phyloP scores from a whole-genome alignment of 345 rosid genomes.

The Carallia brachiata region DNA sequence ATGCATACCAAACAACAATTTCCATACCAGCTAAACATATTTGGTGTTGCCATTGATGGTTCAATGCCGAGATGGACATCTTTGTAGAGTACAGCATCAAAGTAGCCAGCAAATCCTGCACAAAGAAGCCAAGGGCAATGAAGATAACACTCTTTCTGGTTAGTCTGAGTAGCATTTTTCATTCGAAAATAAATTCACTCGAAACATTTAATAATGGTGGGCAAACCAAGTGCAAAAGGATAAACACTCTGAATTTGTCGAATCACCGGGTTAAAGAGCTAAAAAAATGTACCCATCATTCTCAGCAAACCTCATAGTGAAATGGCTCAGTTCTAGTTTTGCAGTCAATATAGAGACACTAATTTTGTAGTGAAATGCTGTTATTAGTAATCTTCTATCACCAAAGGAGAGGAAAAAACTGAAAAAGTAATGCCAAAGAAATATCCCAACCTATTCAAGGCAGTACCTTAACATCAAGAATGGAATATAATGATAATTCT shows the following conservation, averaged over 20 bases:
- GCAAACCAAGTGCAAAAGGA: too few relatives aligned
- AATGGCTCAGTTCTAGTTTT: too few relatives aligned
- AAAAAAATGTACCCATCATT: neutral
- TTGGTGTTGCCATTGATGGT: slow-evolving; percentile 87
- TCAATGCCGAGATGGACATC: slow-evolving; percentile 97
- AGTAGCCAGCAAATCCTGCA: slow-evolving; percentile 92
- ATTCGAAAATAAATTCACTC: too few relatives aligned
- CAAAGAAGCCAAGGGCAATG: neutral
- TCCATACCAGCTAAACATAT: slow-evolving; percentile 97
- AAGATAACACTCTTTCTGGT: neutral
- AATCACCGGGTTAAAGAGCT: too few relatives aligned
- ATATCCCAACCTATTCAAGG: neutral
- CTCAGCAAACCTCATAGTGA: too few relatives aligned
- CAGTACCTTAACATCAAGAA: neutral
- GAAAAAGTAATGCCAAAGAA: too few relatives aligned
- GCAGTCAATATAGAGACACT: too few relatives aligned
- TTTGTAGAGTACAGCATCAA: slow-evolving; percentile 84
- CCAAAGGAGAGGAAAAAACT: too few relatives aligned
- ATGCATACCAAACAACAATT: neutral
- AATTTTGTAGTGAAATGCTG: too few relatives aligned
- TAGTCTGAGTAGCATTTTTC: neutral
- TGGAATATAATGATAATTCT: neutral
- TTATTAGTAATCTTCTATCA: too few relatives aligned
- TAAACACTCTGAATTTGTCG: too few relatives aligned
- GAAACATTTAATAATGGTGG: too few relatives aligned